Percentiles rank a stretch among this genome's conserved stretches.
These are phyloP conservation scores for Sporodiniella umbellata DNA, from an alignment of 371 early-diverging fungal species.

Conservation along the genomic window DNA sequence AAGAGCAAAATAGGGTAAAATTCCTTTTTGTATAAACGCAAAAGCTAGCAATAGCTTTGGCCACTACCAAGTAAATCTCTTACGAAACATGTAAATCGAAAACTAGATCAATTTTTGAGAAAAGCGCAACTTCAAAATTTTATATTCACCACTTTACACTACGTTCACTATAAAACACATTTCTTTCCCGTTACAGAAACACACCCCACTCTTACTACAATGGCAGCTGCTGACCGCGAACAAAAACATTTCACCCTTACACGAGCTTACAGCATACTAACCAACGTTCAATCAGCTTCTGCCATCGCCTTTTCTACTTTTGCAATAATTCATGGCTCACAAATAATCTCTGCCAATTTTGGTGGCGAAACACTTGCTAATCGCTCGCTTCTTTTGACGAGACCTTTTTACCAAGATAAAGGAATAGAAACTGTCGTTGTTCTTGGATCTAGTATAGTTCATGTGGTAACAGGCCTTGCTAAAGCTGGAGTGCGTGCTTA, in stretches of 20 bases:
- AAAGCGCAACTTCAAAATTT: no score
- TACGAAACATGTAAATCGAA: no score
- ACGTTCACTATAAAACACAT: no score
- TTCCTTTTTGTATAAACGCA: no score
- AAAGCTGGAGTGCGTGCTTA: constrained; percentile 29
- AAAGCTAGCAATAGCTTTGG: no score
- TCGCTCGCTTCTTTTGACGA: constrained; percentile 30
- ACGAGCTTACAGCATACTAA: constrained; percentile 24
- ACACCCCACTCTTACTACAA: constrained; percentile 2
- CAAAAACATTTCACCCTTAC: background rate
- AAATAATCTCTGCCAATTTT: constrained; percentile 32
- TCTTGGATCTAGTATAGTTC: constrained; percentile 31
- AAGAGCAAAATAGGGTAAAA: no score
- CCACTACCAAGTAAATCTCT: no score
- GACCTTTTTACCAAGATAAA: constrained; percentile 48
- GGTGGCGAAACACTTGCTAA: constrained; percentile 32
- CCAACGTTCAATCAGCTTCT: constrained; percentile 35
- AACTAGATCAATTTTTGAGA: no score
- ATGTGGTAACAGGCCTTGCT: constrained; percentile 30
- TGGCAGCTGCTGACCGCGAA: background rate
- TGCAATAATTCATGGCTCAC: constrained; percentile 27
- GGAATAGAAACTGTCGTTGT: constrained; percentile 36
- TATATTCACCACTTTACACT: no score
- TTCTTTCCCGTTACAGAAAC: background rate
- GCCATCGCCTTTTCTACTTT: constrained; percentile 37